A percentile compares a stretch with the other conserved stretches of the same genome.
These are phyloP conservation scores for Moesziomyces globuligerus DNA, from an alignment of 1,284 basidiomycete species.

Conservation along the genomic window DNA sequence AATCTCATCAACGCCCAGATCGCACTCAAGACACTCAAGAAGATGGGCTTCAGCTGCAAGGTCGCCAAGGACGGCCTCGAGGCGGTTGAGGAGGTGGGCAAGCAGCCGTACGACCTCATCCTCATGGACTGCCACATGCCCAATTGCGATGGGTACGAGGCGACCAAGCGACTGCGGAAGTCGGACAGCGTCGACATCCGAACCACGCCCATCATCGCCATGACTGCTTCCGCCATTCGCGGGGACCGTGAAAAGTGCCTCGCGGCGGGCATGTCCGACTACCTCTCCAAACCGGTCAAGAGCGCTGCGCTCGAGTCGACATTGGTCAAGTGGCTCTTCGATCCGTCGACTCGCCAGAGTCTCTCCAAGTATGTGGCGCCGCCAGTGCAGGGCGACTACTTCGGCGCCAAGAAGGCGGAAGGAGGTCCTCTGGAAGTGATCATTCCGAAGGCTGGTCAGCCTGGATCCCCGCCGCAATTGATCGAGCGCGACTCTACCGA, in stretches of 20 bases:
- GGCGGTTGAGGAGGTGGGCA: slow-evolving; percentile 53
- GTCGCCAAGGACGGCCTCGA: slow-evolving; percentile 61
- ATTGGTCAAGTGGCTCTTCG: slow-evolving; percentile 60
- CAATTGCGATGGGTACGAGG: slow-evolving; percentile 62
- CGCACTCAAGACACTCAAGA: slow-evolving; percentile 59
- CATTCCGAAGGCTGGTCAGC: slow-evolving; percentile 15
- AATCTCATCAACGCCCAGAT: slow-evolving; percentile 64
- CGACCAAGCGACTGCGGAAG: slow-evolving; percentile 52
- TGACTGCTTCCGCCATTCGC: slow-evolving; percentile 61
- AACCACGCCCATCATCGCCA: slow-evolving; percentile 60
- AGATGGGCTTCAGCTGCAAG: slow-evolving; percentile 65
- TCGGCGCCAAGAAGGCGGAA: slow-evolving; percentile 28
- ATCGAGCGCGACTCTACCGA: slow-evolving; percentile 50
- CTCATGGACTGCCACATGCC: slow-evolving; percentile 61
- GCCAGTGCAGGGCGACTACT: slow-evolving; percentile 40
- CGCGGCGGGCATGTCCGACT: slow-evolving; percentile 62
- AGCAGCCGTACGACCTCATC: slow-evolving; percentile 58
- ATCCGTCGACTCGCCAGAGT: slow-evolving; percentile 53
- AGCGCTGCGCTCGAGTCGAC: slow-evolving; percentile 55
- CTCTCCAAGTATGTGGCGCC: slow-evolving; percentile 50
- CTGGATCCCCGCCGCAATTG: slow-evolving; percentile 29
- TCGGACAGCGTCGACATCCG: slow-evolving; percentile 54
- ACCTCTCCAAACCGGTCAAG: slow-evolving; percentile 64
- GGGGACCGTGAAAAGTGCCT: slow-evolving; percentile 64
- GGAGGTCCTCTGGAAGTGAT: slow-evolving; percentile 26